Conservation (phyloP, 139 green algal genomes). For the Volvox reticuliferus region DNA sequence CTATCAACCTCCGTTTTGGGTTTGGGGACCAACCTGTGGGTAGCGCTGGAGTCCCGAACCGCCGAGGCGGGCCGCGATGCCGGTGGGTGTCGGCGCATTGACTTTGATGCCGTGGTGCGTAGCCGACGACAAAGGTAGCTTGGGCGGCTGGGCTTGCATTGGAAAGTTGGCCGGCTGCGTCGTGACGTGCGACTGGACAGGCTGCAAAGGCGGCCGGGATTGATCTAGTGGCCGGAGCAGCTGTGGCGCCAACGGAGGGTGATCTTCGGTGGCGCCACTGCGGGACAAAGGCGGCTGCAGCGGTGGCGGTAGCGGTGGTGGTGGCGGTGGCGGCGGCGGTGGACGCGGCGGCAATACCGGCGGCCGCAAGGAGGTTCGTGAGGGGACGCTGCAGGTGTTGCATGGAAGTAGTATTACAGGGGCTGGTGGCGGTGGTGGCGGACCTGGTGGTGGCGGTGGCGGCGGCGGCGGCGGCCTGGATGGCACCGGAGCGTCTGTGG, state of each 20-base stretch:
- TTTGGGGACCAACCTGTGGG: not conserved
- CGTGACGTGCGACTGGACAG: not conserved
- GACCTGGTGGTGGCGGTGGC: not conserved
- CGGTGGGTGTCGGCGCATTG: not conserved
- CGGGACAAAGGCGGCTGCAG: not conserved
- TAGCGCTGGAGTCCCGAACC: conserved; percentile 11
- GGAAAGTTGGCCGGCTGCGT: not conserved
- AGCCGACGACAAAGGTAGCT: not conserved
- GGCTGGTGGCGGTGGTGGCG: not conserved
- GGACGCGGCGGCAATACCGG: not conserved
- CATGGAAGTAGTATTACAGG: not conserved
- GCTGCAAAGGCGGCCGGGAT: not conserved
- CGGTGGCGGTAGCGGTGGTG: not conserved
- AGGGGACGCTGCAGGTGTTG: too few species aligned
- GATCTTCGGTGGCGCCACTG: too few species aligned
- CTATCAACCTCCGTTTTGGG: too few species aligned
- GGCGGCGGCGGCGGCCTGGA: not conserved
- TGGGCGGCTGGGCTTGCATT: not conserved
- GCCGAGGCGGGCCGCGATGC: not conserved
- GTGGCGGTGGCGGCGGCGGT: not conserved
- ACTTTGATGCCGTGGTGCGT: not conserved
- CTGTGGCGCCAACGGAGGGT: not conserved
- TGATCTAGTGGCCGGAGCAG: not conserved
- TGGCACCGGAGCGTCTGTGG: not conserved
- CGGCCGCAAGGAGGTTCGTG: not conserved